Evolutionary conservation across 2,329 filamentous ascomycete genomes (phyloP).

Genomic region (Colletotrichum liriopes): DNA sequence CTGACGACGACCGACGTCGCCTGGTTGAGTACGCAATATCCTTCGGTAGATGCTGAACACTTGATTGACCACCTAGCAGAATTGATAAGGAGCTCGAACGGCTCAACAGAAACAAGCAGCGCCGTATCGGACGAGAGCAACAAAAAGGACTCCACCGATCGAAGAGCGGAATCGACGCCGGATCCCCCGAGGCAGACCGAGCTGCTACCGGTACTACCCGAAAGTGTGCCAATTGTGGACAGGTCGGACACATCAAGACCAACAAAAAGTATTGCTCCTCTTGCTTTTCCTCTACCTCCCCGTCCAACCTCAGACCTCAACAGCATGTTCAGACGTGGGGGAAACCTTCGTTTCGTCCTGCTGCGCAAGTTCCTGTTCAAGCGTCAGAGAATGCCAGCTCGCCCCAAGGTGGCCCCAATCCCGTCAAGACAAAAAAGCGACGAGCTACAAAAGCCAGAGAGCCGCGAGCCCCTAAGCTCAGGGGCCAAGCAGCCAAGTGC

Average conservation of each 20-base stretch:
- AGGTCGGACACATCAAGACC: slow-evolving; percentile 98
- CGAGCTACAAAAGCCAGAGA: slow-evolving; percentile 10
- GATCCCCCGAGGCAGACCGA: slow-evolving; percentile 69
- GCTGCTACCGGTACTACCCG: slow-evolving; percentile 78
- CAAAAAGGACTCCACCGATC: slow-evolving; percentile 77
- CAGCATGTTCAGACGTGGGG: slow-evolving; percentile 41
- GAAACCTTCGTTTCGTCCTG: slow-evolving; percentile 32
- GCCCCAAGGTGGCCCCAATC: slow-evolving; percentile 34
- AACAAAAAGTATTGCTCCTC: slow-evolving; percentile 88
- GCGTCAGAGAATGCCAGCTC: slow-evolving; percentile 34
- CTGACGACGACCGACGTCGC: slow-evolving; percentile 42
- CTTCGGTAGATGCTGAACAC: slow-evolving; percentile 35
- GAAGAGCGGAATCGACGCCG: slow-evolving; percentile 56
- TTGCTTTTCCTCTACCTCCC: slow-evolving; percentile 48
- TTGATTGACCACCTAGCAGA: slow-evolving; percentile 58
- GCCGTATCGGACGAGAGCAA: slow-evolving; percentile 90
- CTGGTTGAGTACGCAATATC: slow-evolving; percentile 42
- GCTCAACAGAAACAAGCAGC: slow-evolving; percentile 91
- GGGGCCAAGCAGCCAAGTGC: neutral
- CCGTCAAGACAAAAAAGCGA: slow-evolving; percentile 22
- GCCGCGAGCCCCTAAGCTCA: neutral
- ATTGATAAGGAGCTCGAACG: slow-evolving; percentile 84
- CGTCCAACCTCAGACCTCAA: slow-evolving; percentile 28
- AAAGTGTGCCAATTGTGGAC: slow-evolving; percentile 98
- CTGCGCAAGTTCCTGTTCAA: slow-evolving; percentile 28